Evolutionary conservation across 2,329 filamentous ascomycete species (phyloP).

Genomic region (Didymella sp.): DNA sequence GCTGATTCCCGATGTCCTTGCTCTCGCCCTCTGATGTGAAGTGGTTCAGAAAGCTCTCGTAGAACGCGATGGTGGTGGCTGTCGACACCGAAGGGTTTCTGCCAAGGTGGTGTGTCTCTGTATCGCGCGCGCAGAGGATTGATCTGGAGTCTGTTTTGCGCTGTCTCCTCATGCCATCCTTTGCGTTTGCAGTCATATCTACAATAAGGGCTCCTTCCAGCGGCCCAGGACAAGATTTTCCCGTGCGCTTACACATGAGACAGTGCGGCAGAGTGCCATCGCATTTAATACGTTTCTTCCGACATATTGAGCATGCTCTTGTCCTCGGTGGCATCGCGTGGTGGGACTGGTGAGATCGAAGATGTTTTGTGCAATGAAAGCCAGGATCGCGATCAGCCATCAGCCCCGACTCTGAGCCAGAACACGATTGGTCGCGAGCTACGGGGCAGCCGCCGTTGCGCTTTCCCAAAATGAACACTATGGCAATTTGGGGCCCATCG

Average conservation of each 20-base stretch:
- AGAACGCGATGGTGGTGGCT: conserved; percentile 26
- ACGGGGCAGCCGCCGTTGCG: background rate
- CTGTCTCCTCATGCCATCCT: conserved; percentile 25
- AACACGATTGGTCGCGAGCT: background rate
- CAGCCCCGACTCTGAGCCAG: too few species aligned
- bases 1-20: conserved; percentile 31
- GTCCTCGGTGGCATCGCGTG: conserved; percentile 35
- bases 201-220: conserved; percentile 39
- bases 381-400: background rate
- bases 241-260: conserved; percentile 37
- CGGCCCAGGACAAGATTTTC: conserved; percentile 36
- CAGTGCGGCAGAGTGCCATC: conserved; percentile 42
- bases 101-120: background rate
- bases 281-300: conserved; percentile 44
- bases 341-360: background rate
- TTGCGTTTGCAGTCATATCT: conserved; percentile 36
- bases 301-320: conserved; percentile 38
- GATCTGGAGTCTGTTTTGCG: background rate
- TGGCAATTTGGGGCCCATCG: background rate
- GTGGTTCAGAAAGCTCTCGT: conserved; percentile 34
- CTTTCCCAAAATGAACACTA: background rate
- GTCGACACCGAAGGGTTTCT: background rate
- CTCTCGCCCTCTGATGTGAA: conserved; percentile 38
- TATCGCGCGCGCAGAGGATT: background rate
- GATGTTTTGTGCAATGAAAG: background rate